A percentile compares a stretch with the other conserved stretches of the same genome.
These are phyloP conservation scores for Auxenochlorella protothecoides DNA, from an alignment of 139 green algal species.

Conservation along the genomic window DNA sequence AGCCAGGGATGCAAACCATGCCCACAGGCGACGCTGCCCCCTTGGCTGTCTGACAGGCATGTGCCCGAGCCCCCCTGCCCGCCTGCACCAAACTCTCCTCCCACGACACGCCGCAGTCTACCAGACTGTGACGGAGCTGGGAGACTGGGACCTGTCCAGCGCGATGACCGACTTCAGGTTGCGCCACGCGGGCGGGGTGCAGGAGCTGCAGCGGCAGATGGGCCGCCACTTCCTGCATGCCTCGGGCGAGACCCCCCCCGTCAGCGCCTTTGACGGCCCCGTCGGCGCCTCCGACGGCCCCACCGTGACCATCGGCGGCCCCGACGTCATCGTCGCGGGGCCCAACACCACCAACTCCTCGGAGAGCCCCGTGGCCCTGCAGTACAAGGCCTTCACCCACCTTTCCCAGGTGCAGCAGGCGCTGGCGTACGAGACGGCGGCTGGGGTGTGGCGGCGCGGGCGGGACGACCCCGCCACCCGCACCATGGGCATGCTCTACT, in stretches of 20 bases:
- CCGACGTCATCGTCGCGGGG: no score
- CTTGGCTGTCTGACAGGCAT: no score
- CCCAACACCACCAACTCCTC: no score
- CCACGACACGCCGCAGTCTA: constrained; percentile 5
- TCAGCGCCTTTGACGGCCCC: no score
- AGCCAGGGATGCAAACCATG: not conserved
- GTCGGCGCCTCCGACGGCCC: no score
- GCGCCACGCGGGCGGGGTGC: constrained; percentile 50
- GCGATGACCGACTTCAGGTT: constrained; percentile 44
- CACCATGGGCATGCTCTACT: constrained; percentile 74
- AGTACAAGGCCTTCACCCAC: constrained; percentile 32
- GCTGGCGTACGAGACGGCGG: constrained; percentile 55
- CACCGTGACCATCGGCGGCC: no score
- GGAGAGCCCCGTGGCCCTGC: not conserved
- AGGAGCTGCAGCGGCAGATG: constrained; percentile 48
- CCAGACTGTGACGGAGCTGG: constrained; percentile 9
- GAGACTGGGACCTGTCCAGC: constrained; percentile 32
- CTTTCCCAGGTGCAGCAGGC: constrained; percentile 53
- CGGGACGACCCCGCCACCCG: constrained; percentile 28
- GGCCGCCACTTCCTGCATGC: constrained; percentile 34
- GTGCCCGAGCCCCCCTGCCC: no score
- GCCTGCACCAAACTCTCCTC: no score
- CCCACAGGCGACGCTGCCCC: no score
- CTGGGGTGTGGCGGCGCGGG: constrained; percentile 45
- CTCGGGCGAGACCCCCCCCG: no score